Percentiles rank a stretch among this genome's conserved stretches.
Evolutionary conservation across 2,329 filamentous ascomycete genomes (phyloP).

Genomic region (Nothopassalora personata): DNA sequence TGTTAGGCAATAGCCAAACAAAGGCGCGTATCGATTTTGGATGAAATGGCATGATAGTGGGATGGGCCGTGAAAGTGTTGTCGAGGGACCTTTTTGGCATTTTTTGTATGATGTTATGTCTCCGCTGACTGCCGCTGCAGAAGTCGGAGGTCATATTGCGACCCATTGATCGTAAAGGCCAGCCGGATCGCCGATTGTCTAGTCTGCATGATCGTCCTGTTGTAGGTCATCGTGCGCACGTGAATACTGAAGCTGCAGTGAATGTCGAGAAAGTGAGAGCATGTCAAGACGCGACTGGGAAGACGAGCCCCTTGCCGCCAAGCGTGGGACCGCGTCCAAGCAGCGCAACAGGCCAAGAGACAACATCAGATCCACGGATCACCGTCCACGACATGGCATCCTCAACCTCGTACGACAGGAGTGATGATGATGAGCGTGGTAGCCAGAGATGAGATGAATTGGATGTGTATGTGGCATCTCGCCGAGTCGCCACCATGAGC

Average conservation of each 20-base stretch:
- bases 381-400: background rate
- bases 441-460: background rate
- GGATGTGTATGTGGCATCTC: background rate
- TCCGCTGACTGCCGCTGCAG: background rate
- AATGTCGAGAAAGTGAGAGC: background rate
- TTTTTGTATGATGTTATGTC: background rate
- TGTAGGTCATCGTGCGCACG: background rate
- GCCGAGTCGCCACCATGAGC: background rate
- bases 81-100: background rate
- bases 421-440: background rate
- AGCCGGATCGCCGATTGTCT: too few species aligned
- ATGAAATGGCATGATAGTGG: background rate
- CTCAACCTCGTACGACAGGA: background rate
- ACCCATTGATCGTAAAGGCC: too few species aligned
- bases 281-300: background rate
- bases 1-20: background rate
- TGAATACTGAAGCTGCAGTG: background rate
- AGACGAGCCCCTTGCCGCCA: background rate
- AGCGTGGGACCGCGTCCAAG: background rate
- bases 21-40: background rate
- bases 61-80: background rate
- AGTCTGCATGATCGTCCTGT: too few species aligned
- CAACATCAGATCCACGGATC: background rate
- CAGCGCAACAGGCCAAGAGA: background rate
- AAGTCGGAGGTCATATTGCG: background rate